Conservation (phyloP, 192 early-diverging fungal genomes). For the Umbelopsis ramanniana region DNA sequence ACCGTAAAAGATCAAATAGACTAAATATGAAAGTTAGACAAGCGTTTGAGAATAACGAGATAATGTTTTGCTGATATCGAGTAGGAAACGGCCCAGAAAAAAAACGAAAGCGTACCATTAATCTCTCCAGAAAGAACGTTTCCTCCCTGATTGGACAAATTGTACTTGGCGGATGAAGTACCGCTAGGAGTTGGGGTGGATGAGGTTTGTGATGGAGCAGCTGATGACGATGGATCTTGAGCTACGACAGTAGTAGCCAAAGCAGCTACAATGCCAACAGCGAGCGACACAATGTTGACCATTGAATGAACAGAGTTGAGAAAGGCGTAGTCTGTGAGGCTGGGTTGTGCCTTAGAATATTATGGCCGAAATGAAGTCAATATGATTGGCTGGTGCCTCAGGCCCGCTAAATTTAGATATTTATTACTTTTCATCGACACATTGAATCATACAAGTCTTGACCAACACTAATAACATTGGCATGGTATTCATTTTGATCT, state of each 20-base stretch:
- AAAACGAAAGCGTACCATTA: constrained; percentile 31
- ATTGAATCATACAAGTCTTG: not conserved
- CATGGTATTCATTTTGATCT: not conserved
- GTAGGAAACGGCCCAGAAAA: too few species aligned
- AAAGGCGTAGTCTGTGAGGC: constrained; percentile 11
- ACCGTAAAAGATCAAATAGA: constrained; percentile 33
- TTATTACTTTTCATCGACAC: constrained; percentile 15
- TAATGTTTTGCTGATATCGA: too few species aligned
- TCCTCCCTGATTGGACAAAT: constrained; percentile 29
- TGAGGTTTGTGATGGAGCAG: not conserved
- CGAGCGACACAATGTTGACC: constrained; percentile 12
- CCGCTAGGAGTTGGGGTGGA: not conserved
- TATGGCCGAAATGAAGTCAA: not conserved
- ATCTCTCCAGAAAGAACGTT: constrained; percentile 32
- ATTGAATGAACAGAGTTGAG: constrained; percentile 16
- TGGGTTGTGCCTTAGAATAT: not conserved
- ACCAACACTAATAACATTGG: not conserved
- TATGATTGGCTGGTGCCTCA: constrained; percentile 4
- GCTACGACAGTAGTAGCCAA: constrained; percentile 8
- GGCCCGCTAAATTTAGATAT: constrained; percentile 1
- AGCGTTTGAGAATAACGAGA: too few species aligned
- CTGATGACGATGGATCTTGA: constrained; percentile 12
- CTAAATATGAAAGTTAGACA: not conserved
- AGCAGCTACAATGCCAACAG: constrained; percentile 15
- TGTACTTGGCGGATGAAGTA: constrained; percentile 14